These are phyloP conservation scores for Arachnomyces sp. DNA, from an alignment of 2,329 filamentous ascomycete species.

Conservation along the genomic window DNA sequence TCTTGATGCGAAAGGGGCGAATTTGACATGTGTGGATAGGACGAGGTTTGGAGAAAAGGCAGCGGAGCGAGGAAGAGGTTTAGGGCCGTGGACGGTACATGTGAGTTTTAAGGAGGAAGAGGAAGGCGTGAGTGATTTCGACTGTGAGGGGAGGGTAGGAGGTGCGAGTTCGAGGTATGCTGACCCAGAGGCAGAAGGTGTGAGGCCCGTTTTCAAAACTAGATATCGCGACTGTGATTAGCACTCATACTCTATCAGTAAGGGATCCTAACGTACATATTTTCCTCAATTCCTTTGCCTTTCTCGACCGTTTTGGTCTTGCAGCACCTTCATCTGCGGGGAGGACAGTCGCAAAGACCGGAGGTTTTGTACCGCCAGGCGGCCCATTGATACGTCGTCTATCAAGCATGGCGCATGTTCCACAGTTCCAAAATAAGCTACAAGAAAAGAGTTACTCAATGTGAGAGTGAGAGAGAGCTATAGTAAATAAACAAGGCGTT, in stretches of 20 bases:
- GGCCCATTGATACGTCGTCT: slow-evolving; percentile 87
- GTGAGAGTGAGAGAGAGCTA: slow-evolving; percentile 8
- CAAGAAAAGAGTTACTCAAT: slow-evolving; percentile 1
- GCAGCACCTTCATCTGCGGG: slow-evolving; percentile 42
- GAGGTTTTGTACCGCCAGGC: slow-evolving; percentile 64
- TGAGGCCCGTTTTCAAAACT: slow-evolving; percentile 88
- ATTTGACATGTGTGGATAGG: slow-evolving; percentile 89
- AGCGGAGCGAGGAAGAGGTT: slow-evolving; percentile 79
- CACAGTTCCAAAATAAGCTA: slow-evolving; percentile 9
- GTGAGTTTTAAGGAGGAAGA: slow-evolving; percentile 76
- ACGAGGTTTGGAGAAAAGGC: slow-evolving; percentile 90
- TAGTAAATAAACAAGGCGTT: slow-evolving; percentile 6
- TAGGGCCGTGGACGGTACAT: slow-evolving; percentile 87
- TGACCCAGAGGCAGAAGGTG: slow-evolving; percentile 87
- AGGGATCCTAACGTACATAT: slow-evolving; percentile 60
- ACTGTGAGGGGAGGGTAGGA: slow-evolving; percentile 36
- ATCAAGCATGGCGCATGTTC: slow-evolving; percentile 58
- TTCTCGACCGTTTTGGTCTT: slow-evolving; percentile 51
- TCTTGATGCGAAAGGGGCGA: slow-evolving; percentile 84
- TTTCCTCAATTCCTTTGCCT: slow-evolving; percentile 67
- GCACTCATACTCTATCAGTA: slow-evolving; percentile 1
- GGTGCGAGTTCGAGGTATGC: slow-evolving; percentile 53
- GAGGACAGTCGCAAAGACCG: slow-evolving; percentile 53
- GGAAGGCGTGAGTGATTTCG: slow-evolving; percentile 43
- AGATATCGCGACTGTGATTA: slow-evolving; percentile 4